These are phyloP conservation scores for Colletotrichum tabaci DNA, from an alignment of 2,329 filamentous ascomycete species.

Conservation along the genomic window DNA sequence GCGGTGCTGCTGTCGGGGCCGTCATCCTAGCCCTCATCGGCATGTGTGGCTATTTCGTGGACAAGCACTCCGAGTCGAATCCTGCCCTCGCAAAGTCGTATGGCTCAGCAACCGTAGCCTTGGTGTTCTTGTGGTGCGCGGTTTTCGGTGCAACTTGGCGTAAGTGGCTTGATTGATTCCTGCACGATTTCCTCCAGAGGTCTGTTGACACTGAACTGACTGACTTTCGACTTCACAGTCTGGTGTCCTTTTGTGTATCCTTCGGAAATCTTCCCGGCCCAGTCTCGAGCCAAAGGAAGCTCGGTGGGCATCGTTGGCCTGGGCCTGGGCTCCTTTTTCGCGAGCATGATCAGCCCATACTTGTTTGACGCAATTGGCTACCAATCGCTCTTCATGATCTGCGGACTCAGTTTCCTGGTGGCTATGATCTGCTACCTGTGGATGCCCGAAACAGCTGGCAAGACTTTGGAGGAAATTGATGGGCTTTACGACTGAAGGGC, in stretches of 20 bases:
- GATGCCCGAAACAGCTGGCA: not conserved
- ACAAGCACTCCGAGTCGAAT: not conserved
- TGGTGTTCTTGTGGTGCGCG: not conserved
- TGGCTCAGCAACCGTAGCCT: not conserved
- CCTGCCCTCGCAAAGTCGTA: conserved; percentile 9
- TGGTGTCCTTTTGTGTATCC: not conserved
- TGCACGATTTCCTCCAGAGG: too few relatives aligned
- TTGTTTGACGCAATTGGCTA: not conserved
- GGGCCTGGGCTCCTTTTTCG: not conserved
- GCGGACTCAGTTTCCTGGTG: not conserved
- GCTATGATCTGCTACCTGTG: not conserved
- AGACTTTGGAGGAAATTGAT: not conserved
- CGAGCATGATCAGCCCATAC: not conserved
- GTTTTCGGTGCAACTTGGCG: not conserved
- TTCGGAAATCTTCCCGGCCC: not conserved
- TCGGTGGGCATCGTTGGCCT: not conserved
- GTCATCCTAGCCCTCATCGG: conserved; percentile 8
- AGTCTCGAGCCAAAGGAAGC: not conserved
- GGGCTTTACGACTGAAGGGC: not conserved
- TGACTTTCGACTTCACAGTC: not conserved
- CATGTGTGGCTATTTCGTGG: conserved; percentile 14
- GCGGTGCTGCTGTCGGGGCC: not conserved
- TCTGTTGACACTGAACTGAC: not conserved
- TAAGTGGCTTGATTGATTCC: not conserved
- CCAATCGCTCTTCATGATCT: not conserved